A percentile compares a stretch with the other conserved stretches of the same genome.
These are phyloP conservation scores for Medicago lupulina DNA, from an alignment of 306 rosid species.

Conservation along the genomic window DNA sequence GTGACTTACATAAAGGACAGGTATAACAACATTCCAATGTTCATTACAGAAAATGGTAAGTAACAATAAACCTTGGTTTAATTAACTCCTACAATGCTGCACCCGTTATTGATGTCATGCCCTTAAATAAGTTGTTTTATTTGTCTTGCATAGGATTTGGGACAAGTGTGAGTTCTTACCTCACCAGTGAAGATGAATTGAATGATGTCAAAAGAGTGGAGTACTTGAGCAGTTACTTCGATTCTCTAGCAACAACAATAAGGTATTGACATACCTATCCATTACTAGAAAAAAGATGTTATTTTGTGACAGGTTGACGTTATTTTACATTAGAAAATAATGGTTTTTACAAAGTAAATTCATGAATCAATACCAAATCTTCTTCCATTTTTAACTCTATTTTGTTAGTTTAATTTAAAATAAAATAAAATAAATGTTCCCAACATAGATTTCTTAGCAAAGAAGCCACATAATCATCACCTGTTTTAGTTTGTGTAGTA, in stretches of 20 bases:
- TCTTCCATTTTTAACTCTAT: too few species aligned
- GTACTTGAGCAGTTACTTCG: conserved; percentile 59
- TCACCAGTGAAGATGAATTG: conserved; percentile 30
- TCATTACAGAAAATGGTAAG: conserved; percentile 80
- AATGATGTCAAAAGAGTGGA: conserved; percentile 64
- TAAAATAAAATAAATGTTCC: too few species aligned
- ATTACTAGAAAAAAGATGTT: too few species aligned
- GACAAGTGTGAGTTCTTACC: conserved; percentile 39
- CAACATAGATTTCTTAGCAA: background rate
- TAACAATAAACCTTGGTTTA: background rate
- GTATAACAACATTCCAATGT: conserved; percentile 72
- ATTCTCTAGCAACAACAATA: conserved; percentile 51
- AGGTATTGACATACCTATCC: conserved; percentile 43
- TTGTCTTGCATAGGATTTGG: conserved; percentile 56
- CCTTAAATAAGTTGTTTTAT: background rate
- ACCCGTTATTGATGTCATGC: background rate
- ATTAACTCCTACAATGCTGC: background rate
- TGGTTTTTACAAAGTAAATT: too few species aligned
- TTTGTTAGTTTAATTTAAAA: too few species aligned
- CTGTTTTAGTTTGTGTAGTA: background rate
- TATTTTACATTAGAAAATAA: too few species aligned
- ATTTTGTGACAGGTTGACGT: too few species aligned
- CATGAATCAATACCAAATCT: too few species aligned
- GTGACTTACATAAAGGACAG: conserved; percentile 60
- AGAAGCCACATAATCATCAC: background rate